Percentiles rank a stretch among this genome's conserved stretches.
These are phyloP conservation scores for Trichophyton verrucosum DNA, from an alignment of 2,329 filamentous ascomycete genomes.

Conservation along the genomic window DNA sequence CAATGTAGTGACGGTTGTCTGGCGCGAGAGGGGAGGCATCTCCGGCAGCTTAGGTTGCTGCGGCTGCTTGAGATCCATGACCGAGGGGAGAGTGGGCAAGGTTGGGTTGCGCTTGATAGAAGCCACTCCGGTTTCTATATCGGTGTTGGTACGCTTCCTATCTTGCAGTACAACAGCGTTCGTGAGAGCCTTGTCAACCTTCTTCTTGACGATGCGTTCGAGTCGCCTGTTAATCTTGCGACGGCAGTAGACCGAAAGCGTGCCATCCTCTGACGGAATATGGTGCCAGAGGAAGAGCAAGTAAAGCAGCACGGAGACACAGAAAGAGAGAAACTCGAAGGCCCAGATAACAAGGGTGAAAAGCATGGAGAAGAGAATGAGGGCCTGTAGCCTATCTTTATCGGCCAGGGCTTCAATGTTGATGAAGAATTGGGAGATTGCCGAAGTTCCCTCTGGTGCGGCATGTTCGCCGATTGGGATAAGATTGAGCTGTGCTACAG, in stretches of 20 bases:
- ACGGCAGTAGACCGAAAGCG: slow-evolving; percentile 72
- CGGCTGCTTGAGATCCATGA: slow-evolving; percentile 27
- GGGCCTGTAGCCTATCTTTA: slow-evolving; percentile 61
- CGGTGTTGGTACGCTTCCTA: slow-evolving; percentile 37
- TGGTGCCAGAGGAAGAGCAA: slow-evolving; percentile 85
- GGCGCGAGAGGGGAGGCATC: slow-evolving; percentile 49
- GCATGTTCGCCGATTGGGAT: slow-evolving; percentile 47
- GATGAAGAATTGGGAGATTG: slow-evolving; percentile 64
- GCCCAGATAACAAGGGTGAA: slow-evolving; percentile 88
- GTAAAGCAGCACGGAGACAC: slow-evolving; percentile 68
- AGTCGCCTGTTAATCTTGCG: slow-evolving; percentile 82
- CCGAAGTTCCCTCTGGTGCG: slow-evolving; percentile 45
- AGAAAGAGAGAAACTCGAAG: slow-evolving; percentile 59
- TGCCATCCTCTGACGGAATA: slow-evolving; percentile 69
- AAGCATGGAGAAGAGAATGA: slow-evolving; percentile 80
- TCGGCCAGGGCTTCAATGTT: slow-evolving; percentile 65
- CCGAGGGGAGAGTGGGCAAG: slow-evolving; percentile 55
- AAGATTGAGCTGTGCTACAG: slow-evolving; percentile 65
- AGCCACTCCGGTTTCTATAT: slow-evolving; percentile 17
- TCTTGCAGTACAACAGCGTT: slow-evolving; percentile 54
- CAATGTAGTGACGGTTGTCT: slow-evolving; percentile 50
- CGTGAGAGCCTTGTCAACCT: slow-evolving; percentile 77
- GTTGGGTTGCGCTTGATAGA: slow-evolving; percentile 38
- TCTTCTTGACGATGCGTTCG: slow-evolving; percentile 69
- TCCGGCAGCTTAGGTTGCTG: slow-evolving; percentile 26